These are phyloP conservation scores for Leccinum pellstonianum DNA, from an alignment of 768 basidiomycete genomes.

Conservation along the genomic window DNA sequence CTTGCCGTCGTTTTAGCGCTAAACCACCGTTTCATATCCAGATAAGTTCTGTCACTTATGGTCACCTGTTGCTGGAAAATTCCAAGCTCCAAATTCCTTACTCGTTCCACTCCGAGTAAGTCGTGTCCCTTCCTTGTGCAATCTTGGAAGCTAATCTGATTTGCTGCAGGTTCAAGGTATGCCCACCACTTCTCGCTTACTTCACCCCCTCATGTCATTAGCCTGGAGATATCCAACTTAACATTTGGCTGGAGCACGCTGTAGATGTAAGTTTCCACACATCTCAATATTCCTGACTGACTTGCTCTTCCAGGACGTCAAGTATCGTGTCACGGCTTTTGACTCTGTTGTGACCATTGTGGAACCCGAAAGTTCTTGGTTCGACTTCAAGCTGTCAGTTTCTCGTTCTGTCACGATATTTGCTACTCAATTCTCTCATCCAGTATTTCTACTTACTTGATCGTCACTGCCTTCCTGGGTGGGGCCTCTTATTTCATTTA, in stretches of 20 bases:
- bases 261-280: slow-evolving; percentile 47
- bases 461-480: slow-evolving; percentile 62
- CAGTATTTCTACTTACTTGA: slow-evolving; percentile 68
- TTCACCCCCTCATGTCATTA: slow-evolving; percentile 29
- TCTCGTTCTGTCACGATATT: neutral
- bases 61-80: slow-evolving; percentile 50
- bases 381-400: slow-evolving; percentile 78
- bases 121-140: slow-evolving; percentile 6
- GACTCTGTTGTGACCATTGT: slow-evolving; percentile 77
- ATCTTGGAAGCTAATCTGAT: slow-evolving; percentile 3
- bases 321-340: slow-evolving; percentile 64
- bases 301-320: slow-evolving; percentile 43
- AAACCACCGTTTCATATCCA: slow-evolving; percentile 28
- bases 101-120: slow-evolving; percentile 80
- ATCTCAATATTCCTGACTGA: neutral
- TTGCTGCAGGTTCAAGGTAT: slow-evolving; percentile 59
- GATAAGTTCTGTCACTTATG: slow-evolving; percentile 59
- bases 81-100: slow-evolving; percentile 68
- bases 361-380: slow-evolving; percentile 73
- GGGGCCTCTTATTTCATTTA: slow-evolving; percentile 66
- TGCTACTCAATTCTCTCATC: slow-evolving; percentile 1
- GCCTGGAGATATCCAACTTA: slow-evolving; percentile 75
- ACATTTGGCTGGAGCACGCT: slow-evolving; percentile 72
- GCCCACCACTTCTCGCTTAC: neutral
- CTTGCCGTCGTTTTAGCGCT: neutral